These are phyloP conservation scores for Dactylella cylindrospora DNA, from an alignment of 2,329 filamentous ascomycete species.

Conservation along the genomic window DNA sequence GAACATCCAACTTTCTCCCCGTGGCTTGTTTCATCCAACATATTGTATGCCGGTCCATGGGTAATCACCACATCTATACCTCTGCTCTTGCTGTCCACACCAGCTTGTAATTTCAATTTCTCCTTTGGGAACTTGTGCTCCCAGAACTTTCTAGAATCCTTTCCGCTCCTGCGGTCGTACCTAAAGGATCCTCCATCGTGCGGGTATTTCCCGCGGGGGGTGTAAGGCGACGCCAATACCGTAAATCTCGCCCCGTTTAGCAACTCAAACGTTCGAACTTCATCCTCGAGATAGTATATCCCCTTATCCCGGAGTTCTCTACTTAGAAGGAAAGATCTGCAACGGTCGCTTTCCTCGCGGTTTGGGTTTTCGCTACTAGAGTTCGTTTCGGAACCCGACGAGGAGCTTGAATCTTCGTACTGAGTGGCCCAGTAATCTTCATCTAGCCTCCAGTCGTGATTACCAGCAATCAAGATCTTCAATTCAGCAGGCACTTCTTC, in stretches of 20 bases:
- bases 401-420: conserved; percentile 61
- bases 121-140: conserved; percentile 2
- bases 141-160: neutral
- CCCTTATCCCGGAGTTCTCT: conserved; percentile 52
- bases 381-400: no score
- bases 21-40: conserved; percentile 59
- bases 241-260: conserved; percentile 62
- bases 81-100: conserved; percentile 29
- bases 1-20: conserved; percentile 61
- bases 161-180: neutral
- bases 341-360: conserved; percentile 52
- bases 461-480: conserved; percentile 59
- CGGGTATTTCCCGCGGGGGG: conserved; percentile 9
- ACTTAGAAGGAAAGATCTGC: conserved; percentile 57
- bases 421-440: conserved; percentile 60
- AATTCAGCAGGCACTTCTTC: conserved; percentile 67
- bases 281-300: conserved; percentile 67
- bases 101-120: conserved; percentile 2
- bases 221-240: conserved; percentile 51
- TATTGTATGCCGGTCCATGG: conserved; percentile 66
- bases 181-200: conserved; percentile 33
- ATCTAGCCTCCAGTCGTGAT: conserved; percentile 74
- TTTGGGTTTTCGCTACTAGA: neutral
- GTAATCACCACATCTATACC: conserved; percentile 66
- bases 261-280: conserved; percentile 58